A percentile compares a stretch with the other conserved stretches of the same genome.
Conservation (phyloP, 345 rosid genomes). For the Pistacia vera region DNA sequence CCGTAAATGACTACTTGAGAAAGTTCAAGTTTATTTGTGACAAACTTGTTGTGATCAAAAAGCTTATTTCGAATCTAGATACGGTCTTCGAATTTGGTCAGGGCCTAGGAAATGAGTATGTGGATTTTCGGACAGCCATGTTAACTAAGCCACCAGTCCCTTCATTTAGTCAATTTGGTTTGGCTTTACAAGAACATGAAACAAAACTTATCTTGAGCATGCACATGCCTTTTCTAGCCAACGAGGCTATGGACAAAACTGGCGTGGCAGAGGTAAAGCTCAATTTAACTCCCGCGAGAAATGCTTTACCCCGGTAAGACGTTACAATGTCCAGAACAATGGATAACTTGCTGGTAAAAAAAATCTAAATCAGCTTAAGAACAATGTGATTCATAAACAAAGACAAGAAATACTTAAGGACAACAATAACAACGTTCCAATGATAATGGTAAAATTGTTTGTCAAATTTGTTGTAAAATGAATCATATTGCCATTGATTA, state of each 20-base stretch:
- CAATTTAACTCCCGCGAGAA: not conserved
- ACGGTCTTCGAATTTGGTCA: not conserved
- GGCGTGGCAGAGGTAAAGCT: not conserved
- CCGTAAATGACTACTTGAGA: not conserved
- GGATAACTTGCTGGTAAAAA: no score
- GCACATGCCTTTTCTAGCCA: not conserved
- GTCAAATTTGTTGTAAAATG: slow-evolving; percentile 7
- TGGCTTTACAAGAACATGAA: slow-evolving; percentile 7
- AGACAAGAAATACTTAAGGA: not conserved
- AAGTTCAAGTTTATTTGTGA: slow-evolving; percentile 3
- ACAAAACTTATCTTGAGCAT: not conserved
- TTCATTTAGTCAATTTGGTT: not conserved
- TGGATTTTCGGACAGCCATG: not conserved
- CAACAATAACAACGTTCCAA: not conserved
- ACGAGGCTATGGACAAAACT: not conserved
- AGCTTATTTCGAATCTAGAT: not conserved
- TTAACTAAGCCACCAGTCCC: not conserved
- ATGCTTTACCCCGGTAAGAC: not conserved
- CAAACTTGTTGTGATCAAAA: not conserved
- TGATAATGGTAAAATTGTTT: not conserved
- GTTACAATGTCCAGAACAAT: not conserved
- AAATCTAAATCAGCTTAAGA: no score
- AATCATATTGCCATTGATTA: slow-evolving; percentile 11
- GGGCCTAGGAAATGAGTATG: not conserved
- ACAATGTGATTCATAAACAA: no score